Base-by-base conservation (phyloP, 2,329 filamentous ascomycete genomes). In the Chrysoporthe deuterocubensis region DNA sequence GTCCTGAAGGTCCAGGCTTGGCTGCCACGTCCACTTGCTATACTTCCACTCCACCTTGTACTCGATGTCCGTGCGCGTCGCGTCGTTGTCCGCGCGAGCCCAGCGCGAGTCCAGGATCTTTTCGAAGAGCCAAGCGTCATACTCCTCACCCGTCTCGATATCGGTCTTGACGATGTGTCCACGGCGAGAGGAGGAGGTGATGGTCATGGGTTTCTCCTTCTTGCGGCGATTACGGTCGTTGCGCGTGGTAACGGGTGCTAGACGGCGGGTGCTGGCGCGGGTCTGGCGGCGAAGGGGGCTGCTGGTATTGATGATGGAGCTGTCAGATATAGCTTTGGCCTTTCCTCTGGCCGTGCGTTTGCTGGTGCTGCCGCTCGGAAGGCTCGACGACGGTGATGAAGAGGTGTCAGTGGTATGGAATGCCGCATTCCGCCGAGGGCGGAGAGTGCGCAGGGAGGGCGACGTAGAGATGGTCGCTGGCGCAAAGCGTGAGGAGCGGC, bases 21-120 rank as follows among this genome's bases (percentile, higher is more conserved):
- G 56, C 46, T 65, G 56, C 66, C 66, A 65, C 26, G n/a, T 48
- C n/a, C 16, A 58, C 32, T 26, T 46, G 9, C 32, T 32, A 7
- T 26, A n/a, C 16, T 44, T 43, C 62, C 48, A 44, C 62, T 61
- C 57, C 34, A 65, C 26, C 9, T 11, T 52, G 21, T 65, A 59
- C 57, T 60, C 62, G 14, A 64, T 13, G 21, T 64, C 62, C n/a
- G 16, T 13, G 37, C 62, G 21, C 8, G 16, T 34, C 43, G 9
- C 21, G 21, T 34, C 26, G n/a, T 34, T 26, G n/a, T 9, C 18
- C 2, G 18, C 18, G 50, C 50, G 26, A 16, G 32, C n/a, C 32
- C 18, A 46, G 13, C 52, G 60, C 18, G 56, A 58, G 26, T 44
- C 61, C 14, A 54, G 5, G 11, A 54, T 60, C n/a, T 11, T 16